Conservation (phyloP, 2,329 filamentous ascomycete genomes). For the Epichloe brachyelytri region DNA sequence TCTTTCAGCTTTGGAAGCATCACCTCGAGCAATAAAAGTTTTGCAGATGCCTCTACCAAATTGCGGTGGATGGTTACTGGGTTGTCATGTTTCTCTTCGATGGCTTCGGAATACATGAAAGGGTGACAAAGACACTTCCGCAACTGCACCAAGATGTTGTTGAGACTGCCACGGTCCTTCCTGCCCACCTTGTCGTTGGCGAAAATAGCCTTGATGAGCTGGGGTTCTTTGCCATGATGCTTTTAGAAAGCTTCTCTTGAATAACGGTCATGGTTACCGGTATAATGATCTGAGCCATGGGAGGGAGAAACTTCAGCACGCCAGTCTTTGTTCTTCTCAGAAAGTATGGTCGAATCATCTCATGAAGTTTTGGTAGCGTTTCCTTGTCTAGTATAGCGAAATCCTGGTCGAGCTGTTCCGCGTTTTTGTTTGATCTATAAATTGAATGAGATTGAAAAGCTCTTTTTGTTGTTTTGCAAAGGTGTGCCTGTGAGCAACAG, state of each 20-base stretch:
- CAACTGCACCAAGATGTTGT: conserved; percentile 91
- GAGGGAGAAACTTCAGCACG: conserved; percentile 81
- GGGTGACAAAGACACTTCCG: conserved; percentile 92
- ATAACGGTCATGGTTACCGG: conserved; percentile 91
- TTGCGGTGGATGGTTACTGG: conserved; percentile 57
- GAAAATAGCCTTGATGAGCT: conserved; percentile 80
- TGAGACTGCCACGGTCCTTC: conserved; percentile 66
- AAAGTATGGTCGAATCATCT: conserved; percentile 64
- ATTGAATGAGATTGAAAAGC: conserved; percentile 92
- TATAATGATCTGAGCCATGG: conserved; percentile 89
- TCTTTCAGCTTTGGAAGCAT: conserved; percentile 81
- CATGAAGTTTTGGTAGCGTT: conserved; percentile 69
- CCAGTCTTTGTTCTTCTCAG: conserved; percentile 73
- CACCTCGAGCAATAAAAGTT: conserved; percentile 69
- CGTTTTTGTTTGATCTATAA: conserved; percentile 64
- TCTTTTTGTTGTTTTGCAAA: conserved; percentile 88
- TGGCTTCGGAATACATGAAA: conserved; percentile 81
- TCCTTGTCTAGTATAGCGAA: conserved; percentile 71
- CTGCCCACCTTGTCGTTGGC: conserved; percentile 52
- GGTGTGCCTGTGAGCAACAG: conserved; percentile 84
- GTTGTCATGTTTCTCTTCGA: conserved; percentile 67
- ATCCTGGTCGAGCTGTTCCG: conserved; percentile 58
- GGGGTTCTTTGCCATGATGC: conserved; percentile 83
- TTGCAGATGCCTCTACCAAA: conserved; percentile 81
- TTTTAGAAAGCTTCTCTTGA: conserved; percentile 90